Base-by-base conservation (phyloP, 805 yeast species). In the Teunomyces panamensis region DNA sequence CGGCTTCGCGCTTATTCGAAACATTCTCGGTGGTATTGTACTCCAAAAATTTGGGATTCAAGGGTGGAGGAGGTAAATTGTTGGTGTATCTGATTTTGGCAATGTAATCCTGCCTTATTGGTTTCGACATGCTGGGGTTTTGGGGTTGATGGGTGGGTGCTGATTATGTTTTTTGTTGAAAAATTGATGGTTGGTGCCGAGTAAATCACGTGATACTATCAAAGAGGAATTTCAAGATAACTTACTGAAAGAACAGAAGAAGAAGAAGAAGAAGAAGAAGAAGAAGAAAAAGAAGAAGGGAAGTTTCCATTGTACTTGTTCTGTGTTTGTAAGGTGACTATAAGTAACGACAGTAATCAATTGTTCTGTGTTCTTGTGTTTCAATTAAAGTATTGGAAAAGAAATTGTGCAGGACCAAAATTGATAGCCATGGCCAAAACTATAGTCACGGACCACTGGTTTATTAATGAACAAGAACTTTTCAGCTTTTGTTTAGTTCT, bases 31-130 rank as follows among this genome's bases (percentile, higher is more conserved):
- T 70, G 24, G 71, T 61, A 59, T 68, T 63, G 54, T 83, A 79
- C 43, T 83, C 79, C 45, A 94, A 66, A 48, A 91, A 77, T 63
- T 87, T 89, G 28, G 99, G 97, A 41, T 96, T 89, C 51, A 94
- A 77, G 20, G 92, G 86, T 8, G 98, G 98, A 2, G 97, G 91
- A 5, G 99, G 99, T 20, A 94, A 74, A 58, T 82, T 87, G 64
- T 94, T 94, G 49, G 81, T 81, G 65, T 90, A 92, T 60, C 96
- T 79, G 46, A 87, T 80, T 56, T 86, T 85, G 41, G 96, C 95
- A 47, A 87, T 82, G 59, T 84, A 87, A 48, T 86, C 91, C 62
- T 85, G 91, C 63, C 83, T 80, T 52, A 77, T 75, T 42, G 74
- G 69, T 30, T 60, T 58, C 41, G 53, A 56, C 9, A 71, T 49